Evolutionary conservation across 352 stramenopile genomes (phyloP).

Genomic region (Blastocystis sp.): DNA sequence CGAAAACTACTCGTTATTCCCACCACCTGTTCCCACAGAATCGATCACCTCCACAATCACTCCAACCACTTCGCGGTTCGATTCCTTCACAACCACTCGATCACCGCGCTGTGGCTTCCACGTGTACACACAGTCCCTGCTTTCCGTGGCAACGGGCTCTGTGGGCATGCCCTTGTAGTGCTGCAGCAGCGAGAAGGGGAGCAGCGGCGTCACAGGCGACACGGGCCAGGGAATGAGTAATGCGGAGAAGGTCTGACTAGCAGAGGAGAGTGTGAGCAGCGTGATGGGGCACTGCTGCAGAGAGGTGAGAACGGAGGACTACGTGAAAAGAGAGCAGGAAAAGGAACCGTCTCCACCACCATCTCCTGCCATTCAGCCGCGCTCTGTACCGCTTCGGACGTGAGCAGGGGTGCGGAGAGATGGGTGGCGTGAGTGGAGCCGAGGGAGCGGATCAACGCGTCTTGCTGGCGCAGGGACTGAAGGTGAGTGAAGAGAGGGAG

Average conservation of each 20-base stretch:
- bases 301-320: constrained; percentile 22
- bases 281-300: constrained; percentile 22
- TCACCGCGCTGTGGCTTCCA: background rate
- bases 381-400: background rate
- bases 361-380: constrained; percentile 38
- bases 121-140: background rate
- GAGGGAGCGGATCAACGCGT: background rate
- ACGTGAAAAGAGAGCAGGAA: background rate
- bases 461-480: constrained; percentile 2
- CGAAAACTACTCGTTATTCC: background rate
- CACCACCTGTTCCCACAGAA: background rate
- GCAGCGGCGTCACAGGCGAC: background rate
- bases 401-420: background rate
- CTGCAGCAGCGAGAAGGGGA: constrained; percentile 20
- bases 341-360: background rate
- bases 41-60: constrained; percentile 7
- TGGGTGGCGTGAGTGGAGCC: background rate
- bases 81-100: background rate
- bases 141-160: too few species aligned
- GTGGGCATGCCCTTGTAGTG: constrained; percentile 33
- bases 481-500: background rate
- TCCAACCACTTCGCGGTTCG: background rate
- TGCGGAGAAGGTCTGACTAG: background rate
- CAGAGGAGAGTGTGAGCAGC: background rate
- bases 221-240: constrained; percentile 16